Percentiles rank a stretch among this genome's conserved stretches.
Conservation (phyloP, 139 green algal genomes). For the Diplosphaera chodatii region DNA sequence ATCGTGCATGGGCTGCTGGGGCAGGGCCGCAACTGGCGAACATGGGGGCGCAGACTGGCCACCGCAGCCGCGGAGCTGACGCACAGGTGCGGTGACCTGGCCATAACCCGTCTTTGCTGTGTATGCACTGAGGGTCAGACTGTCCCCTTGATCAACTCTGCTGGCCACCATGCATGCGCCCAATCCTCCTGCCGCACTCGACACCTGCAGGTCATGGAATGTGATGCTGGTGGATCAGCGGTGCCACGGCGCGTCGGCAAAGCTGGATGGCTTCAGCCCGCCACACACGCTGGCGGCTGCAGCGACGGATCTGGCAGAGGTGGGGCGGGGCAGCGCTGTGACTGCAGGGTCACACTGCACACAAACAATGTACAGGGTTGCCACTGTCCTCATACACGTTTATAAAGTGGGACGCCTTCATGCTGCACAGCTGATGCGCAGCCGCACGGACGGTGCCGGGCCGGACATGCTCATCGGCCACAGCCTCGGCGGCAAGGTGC, state of each 20-base stretch:
- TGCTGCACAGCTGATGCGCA: constrained; percentile 22
- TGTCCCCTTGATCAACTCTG: too few relatives aligned
- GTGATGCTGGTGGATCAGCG: constrained; percentile 66
- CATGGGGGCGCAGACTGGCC: not conserved
- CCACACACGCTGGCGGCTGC: constrained; percentile 62
- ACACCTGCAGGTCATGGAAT: constrained; percentile 19
- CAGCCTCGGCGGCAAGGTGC: constrained; percentile 73
- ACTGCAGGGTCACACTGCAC: too few relatives aligned
- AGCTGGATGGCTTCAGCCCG: constrained; percentile 28
- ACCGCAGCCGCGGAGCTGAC: not conserved
- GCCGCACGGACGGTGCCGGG: constrained; percentile 7
- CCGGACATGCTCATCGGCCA: constrained; percentile 56
- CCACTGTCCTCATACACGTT: too few relatives aligned
- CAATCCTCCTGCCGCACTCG: too few relatives aligned
- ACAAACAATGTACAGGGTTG: too few relatives aligned
- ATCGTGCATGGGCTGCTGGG: constrained; percentile 46
- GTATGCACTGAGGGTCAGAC: too few relatives aligned
- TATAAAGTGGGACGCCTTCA: too few relatives aligned
- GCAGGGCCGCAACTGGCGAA: not conserved
- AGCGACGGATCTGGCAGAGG: constrained; percentile 52
- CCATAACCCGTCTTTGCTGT: too few relatives aligned
- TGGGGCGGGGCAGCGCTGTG: too few relatives aligned
- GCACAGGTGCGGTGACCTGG: not conserved
- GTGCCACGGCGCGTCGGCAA: constrained; percentile 47
- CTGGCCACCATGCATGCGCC: too few relatives aligned